Evolutionary conservation across 2,329 filamentous ascomycete species (phyloP).

Genomic region (Neurospora crassa): DNA sequence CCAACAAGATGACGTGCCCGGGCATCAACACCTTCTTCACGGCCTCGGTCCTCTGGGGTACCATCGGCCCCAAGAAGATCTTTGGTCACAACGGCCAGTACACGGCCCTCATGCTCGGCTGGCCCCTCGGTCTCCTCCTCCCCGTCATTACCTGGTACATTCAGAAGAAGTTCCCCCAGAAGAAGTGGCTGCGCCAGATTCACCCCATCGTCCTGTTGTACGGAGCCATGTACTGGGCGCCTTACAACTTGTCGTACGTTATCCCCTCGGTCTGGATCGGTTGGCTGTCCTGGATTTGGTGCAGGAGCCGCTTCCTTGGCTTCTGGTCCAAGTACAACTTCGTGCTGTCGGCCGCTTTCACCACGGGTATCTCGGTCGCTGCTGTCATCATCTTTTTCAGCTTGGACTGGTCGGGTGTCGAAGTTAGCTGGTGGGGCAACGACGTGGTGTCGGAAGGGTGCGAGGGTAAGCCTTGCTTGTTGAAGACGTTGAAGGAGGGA

Average conservation of each 20-base stretch:
- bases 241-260: slow-evolving; percentile 40
- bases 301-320: slow-evolving; percentile 33
- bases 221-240: slow-evolving; percentile 36
- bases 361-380: slow-evolving; percentile 38
- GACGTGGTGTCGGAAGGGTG: slow-evolving; percentile 16
- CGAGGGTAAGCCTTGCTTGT: slow-evolving; percentile 12
- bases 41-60: slow-evolving; percentile 45
- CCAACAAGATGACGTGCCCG: slow-evolving; percentile 40
- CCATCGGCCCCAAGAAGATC: slow-evolving; percentile 40
- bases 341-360: slow-evolving; percentile 41
- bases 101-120: slow-evolving; percentile 36
- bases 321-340: slow-evolving; percentile 48
- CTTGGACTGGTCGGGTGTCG: slow-evolving; percentile 33
- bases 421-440: slow-evolving; percentile 42
- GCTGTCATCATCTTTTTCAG: slow-evolving; percentile 45
- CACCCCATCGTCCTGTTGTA: slow-evolving; percentile 40
- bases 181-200: slow-evolving; percentile 32
- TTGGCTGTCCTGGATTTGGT: slow-evolving; percentile 37
- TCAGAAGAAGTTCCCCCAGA: slow-evolving; percentile 21
- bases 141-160: slow-evolving; percentile 28
- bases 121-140: slow-evolving; percentile 36
- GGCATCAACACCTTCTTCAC: slow-evolving; percentile 48
- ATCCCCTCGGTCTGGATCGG: slow-evolving; percentile 38
- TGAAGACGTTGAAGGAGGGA: slow-evolving; percentile 9
- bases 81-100: slow-evolving; percentile 41